phyloP scores from a whole-genome alignment of 805 yeast genomes.

The Suhomyces sp. region DNA sequence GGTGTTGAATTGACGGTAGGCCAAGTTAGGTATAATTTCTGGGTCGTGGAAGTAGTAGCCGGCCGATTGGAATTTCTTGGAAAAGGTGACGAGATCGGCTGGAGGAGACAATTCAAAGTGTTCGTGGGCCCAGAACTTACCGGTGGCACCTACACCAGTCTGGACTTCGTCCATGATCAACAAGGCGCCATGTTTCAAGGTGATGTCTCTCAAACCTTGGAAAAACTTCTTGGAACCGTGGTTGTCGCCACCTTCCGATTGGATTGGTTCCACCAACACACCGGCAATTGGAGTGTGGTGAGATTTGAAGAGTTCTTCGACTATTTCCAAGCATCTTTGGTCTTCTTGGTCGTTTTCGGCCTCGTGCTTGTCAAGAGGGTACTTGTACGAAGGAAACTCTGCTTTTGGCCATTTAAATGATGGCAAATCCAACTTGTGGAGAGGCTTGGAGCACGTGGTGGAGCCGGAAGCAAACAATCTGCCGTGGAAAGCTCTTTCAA shows the following conservation, averaged over 20 bases:
- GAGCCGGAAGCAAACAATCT: constrained; percentile 90
- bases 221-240: constrained; percentile 76
- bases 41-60: constrained; percentile 81
- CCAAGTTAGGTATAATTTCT: constrained; percentile 65
- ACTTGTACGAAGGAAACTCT: constrained; percentile 79
- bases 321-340: constrained; percentile 70
- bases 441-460: constrained; percentile 89
- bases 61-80: constrained; percentile 86
- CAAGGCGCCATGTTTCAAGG: constrained; percentile 65
- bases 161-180: constrained; percentile 85
- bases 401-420: constrained; percentile 97
- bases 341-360: constrained; percentile 74
- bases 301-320: constrained; percentile 64
- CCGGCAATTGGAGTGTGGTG: constrained; percentile 86
- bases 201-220: constrained; percentile 78
- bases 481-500: constrained; percentile 91
- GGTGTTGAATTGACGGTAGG: constrained; percentile 91
- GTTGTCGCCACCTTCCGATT: constrained; percentile 90
- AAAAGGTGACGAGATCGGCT: constrained; percentile 82
- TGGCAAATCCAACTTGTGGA: constrained; percentile 91
- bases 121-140: constrained; percentile 85
- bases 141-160: constrained; percentile 89
- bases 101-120: constrained; percentile 72
- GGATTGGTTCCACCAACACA: constrained; percentile 84
- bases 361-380: constrained; percentile 71